Evolutionary conservation across 345 rosid species (phyloP), one percentile per base, ranked within the genome.

Genomic region (Toxicodendron radicans): DNA sequence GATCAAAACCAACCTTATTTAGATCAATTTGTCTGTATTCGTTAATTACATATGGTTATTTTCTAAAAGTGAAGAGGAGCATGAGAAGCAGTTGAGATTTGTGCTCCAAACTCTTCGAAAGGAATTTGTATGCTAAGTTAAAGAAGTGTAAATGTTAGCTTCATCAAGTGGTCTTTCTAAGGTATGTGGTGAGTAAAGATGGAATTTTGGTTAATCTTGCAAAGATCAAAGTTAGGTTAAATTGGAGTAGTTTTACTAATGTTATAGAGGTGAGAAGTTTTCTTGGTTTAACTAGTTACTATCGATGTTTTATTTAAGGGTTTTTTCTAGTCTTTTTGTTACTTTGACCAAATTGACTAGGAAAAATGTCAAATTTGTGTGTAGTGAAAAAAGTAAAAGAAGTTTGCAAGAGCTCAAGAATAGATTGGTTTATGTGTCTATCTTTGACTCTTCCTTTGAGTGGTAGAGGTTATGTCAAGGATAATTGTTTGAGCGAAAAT

Each of bases 111-210:
- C 33, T 4, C 45, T 69, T 21, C 10, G 59, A 24, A 7, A 17
- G 32, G 3, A 1, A 49, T 5, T 5, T 73, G 5, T 60, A 27
- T 73, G 76, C 67, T 18, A 73, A 62, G 14, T 33, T 69, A 13
- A 69, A 35, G 11, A 69, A 69, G 14, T 69, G 62, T 30, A 23
- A 69, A 12, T 27, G 61, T n/a, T 73, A 27, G 69, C 10, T 62
- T 0, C 18, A 61, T 1, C 5, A 4, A 4, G 32, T 73, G 5
- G 6, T 4, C 10, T 49, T 62, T 18, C 49, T 49, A 0, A 20
- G 48, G 6, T 18, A 73, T 64, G 20, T 73, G 5, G 16, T 69
- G 8, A 7, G 20, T 17, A 13, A 7, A 13, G 61, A 69, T 4
- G 62, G 59, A 30, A 21, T 67, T 18, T 24, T 0, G 13, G 45